Evolutionary conservation across 2,329 filamentous ascomycete species (phyloP), one percentile per base, ranked within the genome.

Genomic region (Cladosporium sp.): DNA sequence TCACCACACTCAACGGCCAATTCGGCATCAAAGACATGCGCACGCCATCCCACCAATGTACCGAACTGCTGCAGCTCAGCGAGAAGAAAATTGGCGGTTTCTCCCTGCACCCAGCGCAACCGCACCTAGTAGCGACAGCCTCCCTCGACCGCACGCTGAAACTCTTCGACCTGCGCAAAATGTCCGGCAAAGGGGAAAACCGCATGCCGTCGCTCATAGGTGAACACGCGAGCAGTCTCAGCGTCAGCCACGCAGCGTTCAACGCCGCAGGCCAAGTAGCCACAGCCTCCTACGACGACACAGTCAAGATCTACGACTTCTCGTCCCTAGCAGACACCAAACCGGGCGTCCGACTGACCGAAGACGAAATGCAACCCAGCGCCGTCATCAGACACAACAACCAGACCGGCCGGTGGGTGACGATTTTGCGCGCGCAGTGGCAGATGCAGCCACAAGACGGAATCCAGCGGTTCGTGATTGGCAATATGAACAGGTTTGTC

Each of bases 51-150:
- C 74, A 75, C 6, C 79, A 84, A 2, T 80, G 82, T 0, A 67
- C 66, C 1, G 83, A 91, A 15, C 76, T 89, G 1, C 95, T 90
- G 82, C 80, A 84, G 8, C 77, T 97, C 0, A 89, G 87, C 0
- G 91, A 95, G 54, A 92, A 96, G 72, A 99, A 99, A 69, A 97
- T 99, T 55, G 94, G 94, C 17, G 94, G 94, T 0, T 97, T 97
- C 73, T 89, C 87, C 0, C 74, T 97, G 1, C 87, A 95, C 66
- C 93, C 94, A 0, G 72, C 86, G 0, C 82, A 91, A 2, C 86
- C 91, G 0, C 89, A 97, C 68, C 83, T 96, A 3, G 74, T 96
- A 0, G 91, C 91, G 0, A 97, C 94, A 0, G 94, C 92, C 0
- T 95, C 90, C 0, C 78, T 99, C 0, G 94, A 99, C 69, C 83